These are phyloP conservation scores for Theileria luwenshuni DNA, from an alignment of 169 alveolate species.

Conservation along the genomic window DNA sequence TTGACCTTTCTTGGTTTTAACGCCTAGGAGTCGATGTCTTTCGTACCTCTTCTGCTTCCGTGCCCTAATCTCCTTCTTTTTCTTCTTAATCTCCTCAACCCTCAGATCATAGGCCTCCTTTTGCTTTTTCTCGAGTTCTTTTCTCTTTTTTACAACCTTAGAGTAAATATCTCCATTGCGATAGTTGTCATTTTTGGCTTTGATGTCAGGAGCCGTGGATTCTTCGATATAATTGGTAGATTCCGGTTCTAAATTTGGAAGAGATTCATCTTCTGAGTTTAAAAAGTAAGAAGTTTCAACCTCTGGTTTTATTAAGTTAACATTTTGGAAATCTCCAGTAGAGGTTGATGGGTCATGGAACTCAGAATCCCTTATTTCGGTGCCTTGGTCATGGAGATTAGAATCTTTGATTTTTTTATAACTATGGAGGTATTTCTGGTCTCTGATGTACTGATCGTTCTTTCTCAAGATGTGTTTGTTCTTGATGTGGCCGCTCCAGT, in stretches of 20 bases:
- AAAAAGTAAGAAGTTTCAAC: conserved; percentile 29
- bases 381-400: not conserved
- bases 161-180: conserved; percentile 36
- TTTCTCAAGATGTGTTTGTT: conserved; percentile 56
- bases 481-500: conserved; percentile 52
- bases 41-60: conserved; percentile 51
- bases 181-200: too few relatives aligned
- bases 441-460: conserved; percentile 60
- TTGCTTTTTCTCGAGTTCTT: conserved; percentile 24
- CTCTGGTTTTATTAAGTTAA: conserved; percentile 36
- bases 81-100: conserved; percentile 39
- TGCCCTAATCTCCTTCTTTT: conserved; percentile 46
- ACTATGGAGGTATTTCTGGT: conserved; percentile 42
- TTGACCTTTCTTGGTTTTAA: conserved; percentile 60
- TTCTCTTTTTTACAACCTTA: conserved; percentile 40
- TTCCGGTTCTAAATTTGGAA: not conserved
- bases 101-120: conserved; percentile 32
- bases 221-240: not conserved
- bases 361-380: not conserved
- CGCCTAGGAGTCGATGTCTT: conserved; percentile 51
- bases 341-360: not conserved
- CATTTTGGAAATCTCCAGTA: not conserved
- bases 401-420: conserved; percentile 40
- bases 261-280: not conserved
- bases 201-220: not conserved